phyloP scores from a whole-genome alignment of 331 rosid species.

The Pyrus hybrid region DNA sequence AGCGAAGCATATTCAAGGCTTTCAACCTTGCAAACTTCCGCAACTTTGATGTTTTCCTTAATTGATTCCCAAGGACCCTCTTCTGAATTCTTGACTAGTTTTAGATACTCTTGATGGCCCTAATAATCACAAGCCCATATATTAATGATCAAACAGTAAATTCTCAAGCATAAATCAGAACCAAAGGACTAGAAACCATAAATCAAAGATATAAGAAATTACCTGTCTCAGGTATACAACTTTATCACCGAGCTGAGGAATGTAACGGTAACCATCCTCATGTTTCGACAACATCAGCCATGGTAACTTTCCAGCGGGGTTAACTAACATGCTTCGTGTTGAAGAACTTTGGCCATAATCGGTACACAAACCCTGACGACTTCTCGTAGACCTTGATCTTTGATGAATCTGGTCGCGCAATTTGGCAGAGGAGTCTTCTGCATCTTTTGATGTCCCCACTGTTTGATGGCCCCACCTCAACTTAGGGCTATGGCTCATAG shows the following conservation, averaged over 20 bases:
- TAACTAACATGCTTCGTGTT: constrained; percentile 27
- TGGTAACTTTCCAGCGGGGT: constrained; percentile 41
- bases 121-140: constrained; percentile 24
- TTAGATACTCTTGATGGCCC: constrained; percentile 73
- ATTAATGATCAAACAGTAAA: constrained; percentile 16
- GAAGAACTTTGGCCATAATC: constrained; percentile 23
- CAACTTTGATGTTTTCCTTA: constrained; percentile 31
- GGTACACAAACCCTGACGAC: constrained; percentile 18
- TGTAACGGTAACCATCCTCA: constrained; percentile 61
- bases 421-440: constrained; percentile 29
- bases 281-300: constrained; percentile 70
- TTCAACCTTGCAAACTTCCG: constrained; percentile 73
- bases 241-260: constrained; percentile 90
- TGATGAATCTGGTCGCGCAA: constrained; percentile 28
- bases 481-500: constrained; percentile 28
- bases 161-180: constrained; percentile 17
- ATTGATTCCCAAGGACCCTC: constrained; percentile 41
- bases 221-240: constrained; percentile 87
- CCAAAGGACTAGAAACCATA: not conserved
- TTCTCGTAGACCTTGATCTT: constrained; percentile 45
- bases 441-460: constrained; percentile 26
- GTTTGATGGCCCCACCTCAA: constrained; percentile 32
- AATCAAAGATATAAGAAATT: not conserved
- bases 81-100: constrained; percentile 15
- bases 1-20: constrained; percentile 47